These are phyloP conservation scores for Funneliformis mosseae DNA, from an alignment of 192 early-diverging fungal species.

Conservation along the genomic window DNA sequence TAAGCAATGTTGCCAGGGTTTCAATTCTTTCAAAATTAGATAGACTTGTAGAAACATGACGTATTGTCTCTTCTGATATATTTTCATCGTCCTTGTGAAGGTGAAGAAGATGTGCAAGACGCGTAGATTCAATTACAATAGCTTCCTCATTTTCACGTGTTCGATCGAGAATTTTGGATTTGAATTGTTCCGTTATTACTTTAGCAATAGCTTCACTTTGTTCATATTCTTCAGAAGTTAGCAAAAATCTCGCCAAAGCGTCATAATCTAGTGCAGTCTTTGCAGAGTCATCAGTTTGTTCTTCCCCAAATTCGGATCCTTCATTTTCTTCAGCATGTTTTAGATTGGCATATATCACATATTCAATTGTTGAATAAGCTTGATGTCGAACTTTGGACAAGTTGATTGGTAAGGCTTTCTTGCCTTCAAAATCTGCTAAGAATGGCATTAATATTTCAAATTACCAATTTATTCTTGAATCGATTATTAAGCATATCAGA, in stretches of 20 bases:
- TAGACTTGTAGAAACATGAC: constrained; percentile 25
- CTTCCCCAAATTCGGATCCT: not conserved
- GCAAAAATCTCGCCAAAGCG: constrained; percentile 1
- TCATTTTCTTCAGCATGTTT: not conserved
- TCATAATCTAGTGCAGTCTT: constrained; percentile 3
- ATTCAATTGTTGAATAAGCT: constrained; percentile 28
- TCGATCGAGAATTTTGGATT: constrained; percentile 35
- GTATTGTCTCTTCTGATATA: constrained; percentile 16
- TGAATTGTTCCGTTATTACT: constrained; percentile 40
- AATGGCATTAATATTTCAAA: not conserved
- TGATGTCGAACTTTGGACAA: not conserved
- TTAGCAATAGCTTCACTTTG: constrained; percentile 6
- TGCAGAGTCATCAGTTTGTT: not conserved
- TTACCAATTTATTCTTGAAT: not conserved
- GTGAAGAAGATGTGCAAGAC: constrained; percentile 21
- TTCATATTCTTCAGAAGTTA: constrained; percentile 1
- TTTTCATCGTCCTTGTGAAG: not conserved
- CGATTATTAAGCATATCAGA: not conserved
- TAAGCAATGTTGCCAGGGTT: constrained; percentile 43
- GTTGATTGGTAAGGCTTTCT: not conserved
- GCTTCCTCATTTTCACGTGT: constrained; percentile 38
- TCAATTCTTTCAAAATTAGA: constrained; percentile 34
- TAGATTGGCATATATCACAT: not conserved
- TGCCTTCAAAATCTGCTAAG: constrained; percentile 20
- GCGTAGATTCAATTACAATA: constrained; percentile 28